Evolutionary conservation across 306 rosid genomes (phyloP).

Genomic region (Corylus heterophylla): DNA sequence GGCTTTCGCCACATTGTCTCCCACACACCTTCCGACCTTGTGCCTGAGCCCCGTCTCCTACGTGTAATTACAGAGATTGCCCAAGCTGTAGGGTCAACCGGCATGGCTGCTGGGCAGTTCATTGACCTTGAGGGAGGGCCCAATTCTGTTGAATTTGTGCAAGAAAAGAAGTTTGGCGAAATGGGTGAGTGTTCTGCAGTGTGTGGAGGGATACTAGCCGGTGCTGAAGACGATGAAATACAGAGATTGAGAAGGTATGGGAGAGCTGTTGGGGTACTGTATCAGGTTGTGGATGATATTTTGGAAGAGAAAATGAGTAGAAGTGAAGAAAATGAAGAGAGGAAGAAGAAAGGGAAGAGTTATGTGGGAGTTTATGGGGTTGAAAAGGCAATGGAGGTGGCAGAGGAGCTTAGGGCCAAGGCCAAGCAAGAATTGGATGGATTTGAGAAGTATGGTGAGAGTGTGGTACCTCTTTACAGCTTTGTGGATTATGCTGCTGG

Average conservation of each 20-base stretch:
- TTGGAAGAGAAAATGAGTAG: conserved; percentile 44
- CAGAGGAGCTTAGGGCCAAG: conserved; percentile 68
- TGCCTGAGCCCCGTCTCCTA: conserved; percentile 65
- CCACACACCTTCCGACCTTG: conserved; percentile 70
- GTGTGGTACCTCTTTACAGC: conserved; percentile 76
- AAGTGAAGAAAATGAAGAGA: conserved; percentile 20
- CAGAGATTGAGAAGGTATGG: conserved; percentile 85
- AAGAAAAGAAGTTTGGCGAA: conserved; percentile 94
- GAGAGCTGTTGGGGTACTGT: conserved; percentile 82
- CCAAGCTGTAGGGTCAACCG: conserved; percentile 81
- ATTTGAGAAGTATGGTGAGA: conserved; percentile 73
- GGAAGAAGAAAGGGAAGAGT: conserved; percentile 58
- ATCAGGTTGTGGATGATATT: conserved; percentile 75
- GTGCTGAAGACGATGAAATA: conserved; percentile 73
- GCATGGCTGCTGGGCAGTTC: conserved; percentile 99
- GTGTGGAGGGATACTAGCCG: conserved; percentile 87
- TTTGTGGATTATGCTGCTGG: conserved; percentile 91
- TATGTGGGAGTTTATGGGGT: conserved; percentile 69
- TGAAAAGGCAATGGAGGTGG: conserved; percentile 75
- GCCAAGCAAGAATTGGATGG: conserved; percentile 82
- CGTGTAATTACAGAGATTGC: conserved; percentile 88
- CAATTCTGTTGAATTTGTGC: conserved; percentile 64
- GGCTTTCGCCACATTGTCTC: conserved; percentile 94
- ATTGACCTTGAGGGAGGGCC: conserved; percentile 82
- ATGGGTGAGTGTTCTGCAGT: conserved; percentile 93